Conservation (phyloP, 257 asterid species). For the Lavandula angustifolia region DNA sequence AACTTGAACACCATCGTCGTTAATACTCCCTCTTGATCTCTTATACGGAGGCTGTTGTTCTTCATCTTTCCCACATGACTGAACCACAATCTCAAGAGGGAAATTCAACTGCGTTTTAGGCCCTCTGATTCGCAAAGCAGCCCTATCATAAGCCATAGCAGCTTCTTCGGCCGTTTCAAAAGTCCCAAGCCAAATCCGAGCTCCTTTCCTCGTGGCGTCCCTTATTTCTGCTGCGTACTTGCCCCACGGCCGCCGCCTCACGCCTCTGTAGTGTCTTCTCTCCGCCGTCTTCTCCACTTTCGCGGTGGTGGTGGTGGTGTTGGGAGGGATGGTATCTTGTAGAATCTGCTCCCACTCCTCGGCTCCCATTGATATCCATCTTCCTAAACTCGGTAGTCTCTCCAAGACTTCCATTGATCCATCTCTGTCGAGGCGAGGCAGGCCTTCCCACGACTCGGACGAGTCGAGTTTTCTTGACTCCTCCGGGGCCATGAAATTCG, state of each 20-base stretch:
- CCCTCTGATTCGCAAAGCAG: slow-evolving; percentile 70
- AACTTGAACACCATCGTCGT: slow-evolving; percentile 31
- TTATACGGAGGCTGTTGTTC: slow-evolving; percentile 30
- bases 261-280: slow-evolving; percentile 59
- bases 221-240: slow-evolving; percentile 83
- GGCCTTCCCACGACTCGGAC: slow-evolving; percentile 37
- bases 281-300: slow-evolving; percentile 10
- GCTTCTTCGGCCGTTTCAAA: slow-evolving; percentile 76
- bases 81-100: slow-evolving; percentile 46
- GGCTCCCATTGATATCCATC: slow-evolving; percentile 72
- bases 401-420: slow-evolving; percentile 38
- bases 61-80: slow-evolving; percentile 15
- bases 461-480: slow-evolving; percentile 25
- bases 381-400: slow-evolving; percentile 71
- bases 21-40: slow-evolving; percentile 30
- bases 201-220: slow-evolving; percentile 68
- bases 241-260: slow-evolving; percentile 80
- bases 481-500: slow-evolving; percentile 48
- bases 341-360: slow-evolving; percentile 71
- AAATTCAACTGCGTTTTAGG: slow-evolving; percentile 58
- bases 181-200: slow-evolving; percentile 77
- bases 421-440: slow-evolving; percentile 48
- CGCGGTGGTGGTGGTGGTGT: background rate
- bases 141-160: slow-evolving; percentile 78
- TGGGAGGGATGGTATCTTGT: slow-evolving; percentile 32